These are phyloP conservation scores for Sporothrix dimorphospora DNA, from an alignment of 2,329 filamentous ascomycete species.

Conservation along the genomic window DNA sequence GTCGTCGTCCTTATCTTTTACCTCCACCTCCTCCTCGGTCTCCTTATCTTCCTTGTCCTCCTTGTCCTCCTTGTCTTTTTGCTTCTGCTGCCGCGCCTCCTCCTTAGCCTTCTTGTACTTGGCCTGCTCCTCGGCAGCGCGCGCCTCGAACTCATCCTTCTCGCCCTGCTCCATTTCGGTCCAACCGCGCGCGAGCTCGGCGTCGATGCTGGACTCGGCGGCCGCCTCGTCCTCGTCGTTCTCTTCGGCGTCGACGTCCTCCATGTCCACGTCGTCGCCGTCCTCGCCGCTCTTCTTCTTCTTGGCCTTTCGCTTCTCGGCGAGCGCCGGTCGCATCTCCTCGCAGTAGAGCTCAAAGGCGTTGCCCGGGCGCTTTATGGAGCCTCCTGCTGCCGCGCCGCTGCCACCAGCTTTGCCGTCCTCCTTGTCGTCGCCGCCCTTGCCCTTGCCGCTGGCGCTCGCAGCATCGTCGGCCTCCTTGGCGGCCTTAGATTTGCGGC, in stretches of 20 bases:
- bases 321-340: constrained; percentile 51
- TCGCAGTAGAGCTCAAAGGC: constrained; percentile 61
- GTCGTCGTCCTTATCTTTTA: constrained; percentile 20
- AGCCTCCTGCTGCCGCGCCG: constrained; percentile 37
- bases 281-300: constrained; percentile 33
- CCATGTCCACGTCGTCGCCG: constrained; percentile 46
- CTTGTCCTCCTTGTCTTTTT: constrained; percentile 22
- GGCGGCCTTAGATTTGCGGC: constrained; percentile 40
- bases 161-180: constrained; percentile 55
- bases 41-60: constrained; percentile 26
- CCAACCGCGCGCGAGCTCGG: constrained; percentile 59
- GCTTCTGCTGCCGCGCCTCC: constrained; percentile 34
- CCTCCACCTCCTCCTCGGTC: constrained; percentile 19
- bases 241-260: constrained; percentile 36
- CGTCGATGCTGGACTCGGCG: constrained; percentile 47
- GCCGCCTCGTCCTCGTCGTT: constrained; percentile 24
- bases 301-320: constrained; percentile 46
- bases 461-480: constrained; percentile 36
- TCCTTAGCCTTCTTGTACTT: constrained; percentile 51
- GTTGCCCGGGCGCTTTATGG: constrained; percentile 50
- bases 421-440: constrained; percentile 36
- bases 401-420: constrained; percentile 8
- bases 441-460: constrained; percentile 38
- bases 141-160: constrained; percentile 54
- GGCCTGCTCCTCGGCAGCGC: constrained; percentile 46